A percentile compares a stretch with the other conserved stretches of the same genome.
Evolutionary conservation across 768 basidiomycete species (phyloP).

Genomic region (Hirschioporus abietinus): DNA sequence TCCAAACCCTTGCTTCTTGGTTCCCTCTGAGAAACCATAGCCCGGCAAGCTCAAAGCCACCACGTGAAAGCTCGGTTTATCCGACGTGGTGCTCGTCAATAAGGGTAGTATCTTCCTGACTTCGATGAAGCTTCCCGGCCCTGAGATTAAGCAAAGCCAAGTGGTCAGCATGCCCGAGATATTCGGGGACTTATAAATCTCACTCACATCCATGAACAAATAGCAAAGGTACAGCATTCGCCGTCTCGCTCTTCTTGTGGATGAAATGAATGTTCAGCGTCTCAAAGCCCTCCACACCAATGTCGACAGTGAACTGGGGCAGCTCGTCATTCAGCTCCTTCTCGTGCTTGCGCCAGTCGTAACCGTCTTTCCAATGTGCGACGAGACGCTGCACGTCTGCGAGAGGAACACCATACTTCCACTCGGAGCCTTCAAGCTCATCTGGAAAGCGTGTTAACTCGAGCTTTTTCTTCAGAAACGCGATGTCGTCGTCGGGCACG

Average conservation of each 20-base stretch:
- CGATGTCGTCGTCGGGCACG: slow-evolving; percentile 38
- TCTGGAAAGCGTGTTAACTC: slow-evolving; percentile 46
- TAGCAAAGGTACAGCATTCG: slow-evolving; percentile 47
- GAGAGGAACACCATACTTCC: slow-evolving; percentile 50
- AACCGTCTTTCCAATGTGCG: slow-evolving; percentile 45
- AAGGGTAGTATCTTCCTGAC: slow-evolving; percentile 52
- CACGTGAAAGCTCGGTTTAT: slow-evolving; percentile 57
- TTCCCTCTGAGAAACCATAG: slow-evolving; percentile 56
- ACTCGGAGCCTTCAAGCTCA: slow-evolving; percentile 45
- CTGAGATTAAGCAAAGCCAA: slow-evolving; percentile 30
- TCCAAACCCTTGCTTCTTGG: slow-evolving; percentile 46
- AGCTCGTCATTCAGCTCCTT: slow-evolving; percentile 43
- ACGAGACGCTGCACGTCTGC: slow-evolving; percentile 43
- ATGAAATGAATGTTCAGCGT: slow-evolving; percentile 53
- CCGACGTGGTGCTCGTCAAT: slow-evolving; percentile 33
- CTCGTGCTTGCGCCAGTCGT: slow-evolving; percentile 54
- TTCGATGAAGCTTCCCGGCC: slow-evolving; percentile 61
- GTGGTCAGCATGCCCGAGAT: neutral
- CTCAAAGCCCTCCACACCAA: slow-evolving; percentile 43
- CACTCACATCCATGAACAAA: slow-evolving; percentile 56
- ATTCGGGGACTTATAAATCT: neutral
- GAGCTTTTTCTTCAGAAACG: slow-evolving; percentile 40
- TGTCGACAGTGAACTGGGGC: slow-evolving; percentile 49
- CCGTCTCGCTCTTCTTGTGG: slow-evolving; percentile 41
- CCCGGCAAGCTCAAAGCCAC: slow-evolving; percentile 55